A percentile compares a stretch with the other conserved stretches of the same genome.
Evolutionary conservation across 192 early-diverging fungal species (phyloP).

Genomic region (Backusella westeae): DNA sequence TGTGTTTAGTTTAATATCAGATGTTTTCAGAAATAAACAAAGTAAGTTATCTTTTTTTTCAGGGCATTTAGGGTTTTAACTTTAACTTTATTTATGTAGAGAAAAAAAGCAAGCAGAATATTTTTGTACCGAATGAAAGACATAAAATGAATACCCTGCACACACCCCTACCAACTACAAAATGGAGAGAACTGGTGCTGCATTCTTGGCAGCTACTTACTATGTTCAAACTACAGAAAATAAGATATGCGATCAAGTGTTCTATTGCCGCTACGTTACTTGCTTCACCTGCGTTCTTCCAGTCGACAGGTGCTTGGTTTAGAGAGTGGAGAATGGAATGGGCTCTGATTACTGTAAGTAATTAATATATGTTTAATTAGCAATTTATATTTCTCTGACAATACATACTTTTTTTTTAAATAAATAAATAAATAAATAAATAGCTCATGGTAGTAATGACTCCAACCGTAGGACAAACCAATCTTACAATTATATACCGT

Average conservation of each 20-base stretch:
- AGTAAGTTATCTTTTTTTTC: background rate
- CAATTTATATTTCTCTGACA: background rate
- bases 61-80: background rate
- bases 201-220: conserved; percentile 58
- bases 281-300: conserved; percentile 61
- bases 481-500: conserved; percentile 64
- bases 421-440: background rate
- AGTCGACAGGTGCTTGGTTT: conserved; percentile 47
- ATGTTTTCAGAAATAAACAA: background rate
- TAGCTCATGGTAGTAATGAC: conserved; percentile 75
- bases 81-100: background rate
- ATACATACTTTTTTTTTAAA: background rate
- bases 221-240: conserved; percentile 61
- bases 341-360: conserved; percentile 65
- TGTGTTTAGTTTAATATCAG: background rate
- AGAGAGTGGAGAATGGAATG: conserved; percentile 71
- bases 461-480: conserved; percentile 81
- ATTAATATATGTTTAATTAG: background rate
- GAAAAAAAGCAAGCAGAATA: background rate
- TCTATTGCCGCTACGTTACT: conserved; percentile 61
- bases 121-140: conserved; percentile 34
- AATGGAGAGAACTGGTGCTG: conserved; percentile 42
- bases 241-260: conserved; percentile 73
- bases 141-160: conserved; percentile 50
- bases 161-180: conserved; percentile 53